These are phyloP conservation scores for Saitozyma podzolica DNA, from an alignment of 768 basidiomycete species.

Conservation along the genomic window DNA sequence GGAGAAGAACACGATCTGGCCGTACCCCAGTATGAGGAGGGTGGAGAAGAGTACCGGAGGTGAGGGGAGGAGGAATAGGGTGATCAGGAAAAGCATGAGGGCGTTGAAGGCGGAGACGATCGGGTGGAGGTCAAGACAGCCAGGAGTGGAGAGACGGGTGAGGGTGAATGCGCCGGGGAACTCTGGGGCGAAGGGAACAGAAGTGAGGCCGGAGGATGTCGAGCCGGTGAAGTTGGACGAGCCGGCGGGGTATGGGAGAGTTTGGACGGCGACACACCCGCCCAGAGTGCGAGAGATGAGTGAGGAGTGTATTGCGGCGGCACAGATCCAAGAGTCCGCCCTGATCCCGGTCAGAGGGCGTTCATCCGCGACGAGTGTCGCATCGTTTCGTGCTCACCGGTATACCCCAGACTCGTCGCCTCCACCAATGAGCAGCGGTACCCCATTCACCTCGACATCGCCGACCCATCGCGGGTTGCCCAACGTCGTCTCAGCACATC, in stretches of 20 bases:
- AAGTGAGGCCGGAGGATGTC: conserved; percentile 18
- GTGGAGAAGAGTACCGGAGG: conserved; percentile 21
- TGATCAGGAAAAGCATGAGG: conserved; percentile 26
- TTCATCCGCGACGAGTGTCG: neutral
- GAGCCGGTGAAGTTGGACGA: conserved; percentile 17
- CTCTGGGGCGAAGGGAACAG: conserved; percentile 21
- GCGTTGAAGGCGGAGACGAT: conserved; percentile 36
- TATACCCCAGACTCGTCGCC: conserved; percentile 24
- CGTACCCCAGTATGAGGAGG: conserved; percentile 31
- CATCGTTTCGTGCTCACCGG: conserved; percentile 23
- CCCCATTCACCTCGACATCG: conserved; percentile 17
- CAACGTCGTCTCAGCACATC: conserved; percentile 31
- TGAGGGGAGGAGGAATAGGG: conserved; percentile 26
- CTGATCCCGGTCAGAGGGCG: conserved; percentile 8
- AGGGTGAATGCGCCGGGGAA: conserved; percentile 36
- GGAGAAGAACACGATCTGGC: conserved; percentile 35
- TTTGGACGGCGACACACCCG: conserved; percentile 29
- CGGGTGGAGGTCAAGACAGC: conserved; percentile 33
- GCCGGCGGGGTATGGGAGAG: conserved; percentile 16
- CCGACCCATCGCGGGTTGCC: conserved; percentile 45
- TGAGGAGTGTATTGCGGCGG: conserved; percentile 37
- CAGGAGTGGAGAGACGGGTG: conserved; percentile 7
- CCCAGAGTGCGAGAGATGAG: conserved; percentile 26
- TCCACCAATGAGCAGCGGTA: conserved; percentile 36
- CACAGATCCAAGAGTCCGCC: conserved; percentile 46